These are phyloP conservation scores for Citrus reticulata DNA, from an alignment of 345 rosid species.

Conservation along the genomic window DNA sequence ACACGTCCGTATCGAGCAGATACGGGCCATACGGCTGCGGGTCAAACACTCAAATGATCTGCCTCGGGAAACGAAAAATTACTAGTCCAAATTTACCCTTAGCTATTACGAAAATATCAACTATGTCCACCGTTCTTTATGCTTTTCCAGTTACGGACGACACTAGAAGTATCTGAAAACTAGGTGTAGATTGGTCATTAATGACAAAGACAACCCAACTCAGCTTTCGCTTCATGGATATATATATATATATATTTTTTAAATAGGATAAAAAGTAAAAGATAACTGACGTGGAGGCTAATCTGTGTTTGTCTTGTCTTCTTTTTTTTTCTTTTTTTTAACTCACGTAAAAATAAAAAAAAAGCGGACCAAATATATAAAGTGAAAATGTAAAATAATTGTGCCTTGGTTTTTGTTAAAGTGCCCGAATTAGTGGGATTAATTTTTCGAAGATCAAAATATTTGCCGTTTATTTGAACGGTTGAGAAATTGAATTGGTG, in stretches of 20 bases:
- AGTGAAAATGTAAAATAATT: conserved; percentile 21
- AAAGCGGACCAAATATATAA: background rate
- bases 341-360: background rate
- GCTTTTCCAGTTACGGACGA: background rate
- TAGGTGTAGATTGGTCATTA: background rate
- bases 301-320: background rate
- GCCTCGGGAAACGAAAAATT: too few species aligned
- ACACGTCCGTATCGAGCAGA: background rate
- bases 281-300: background rate
- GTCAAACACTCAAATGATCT: too few species aligned
- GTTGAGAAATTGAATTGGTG: background rate
- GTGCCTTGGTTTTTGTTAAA: conserved; percentile 37
- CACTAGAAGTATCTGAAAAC: background rate
- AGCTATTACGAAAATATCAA: background rate
- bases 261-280: background rate
- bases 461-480: background rate
- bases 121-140: background rate
- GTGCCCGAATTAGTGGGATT: background rate
- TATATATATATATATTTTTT: too few species aligned
- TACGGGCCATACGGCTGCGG: background rate
- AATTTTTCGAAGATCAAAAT: background rate
- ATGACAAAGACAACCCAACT: background rate
- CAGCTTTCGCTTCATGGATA: background rate
- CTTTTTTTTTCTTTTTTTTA: background rate
- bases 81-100: background rate